These are phyloP conservation scores for Gossypium schwendimanii DNA, from an alignment of 441 rosid species.

Conservation along the genomic window DNA sequence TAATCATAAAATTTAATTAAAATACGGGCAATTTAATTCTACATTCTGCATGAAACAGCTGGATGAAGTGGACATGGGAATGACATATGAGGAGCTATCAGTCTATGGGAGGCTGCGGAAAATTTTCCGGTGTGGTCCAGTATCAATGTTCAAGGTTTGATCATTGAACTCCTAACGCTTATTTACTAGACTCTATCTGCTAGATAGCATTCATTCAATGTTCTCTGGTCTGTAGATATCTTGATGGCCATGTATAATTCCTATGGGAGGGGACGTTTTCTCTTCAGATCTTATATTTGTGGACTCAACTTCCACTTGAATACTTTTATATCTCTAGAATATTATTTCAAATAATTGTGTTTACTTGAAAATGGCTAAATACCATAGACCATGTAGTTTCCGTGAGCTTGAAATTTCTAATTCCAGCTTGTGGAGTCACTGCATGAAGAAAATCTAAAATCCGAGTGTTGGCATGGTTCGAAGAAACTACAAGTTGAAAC, in stretches of 20 bases:
- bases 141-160: conserved; percentile 77
- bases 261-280: background rate
- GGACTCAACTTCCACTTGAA: background rate
- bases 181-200: background rate
- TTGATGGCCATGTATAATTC: background rate
- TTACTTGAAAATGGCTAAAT: background rate
- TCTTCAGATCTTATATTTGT: background rate
- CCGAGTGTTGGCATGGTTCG: background rate
- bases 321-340: background rate
- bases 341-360: background rate
- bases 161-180: background rate
- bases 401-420: background rate
- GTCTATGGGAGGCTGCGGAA: conserved; percentile 84
- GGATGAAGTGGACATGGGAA: conserved; percentile 98
- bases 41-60: conserved; percentile 45
- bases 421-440: background rate
- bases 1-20: background rate
- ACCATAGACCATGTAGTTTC: background rate
- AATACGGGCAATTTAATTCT: background rate
- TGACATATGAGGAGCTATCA: conserved; percentile 96
- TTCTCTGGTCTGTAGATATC: background rate
- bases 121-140: conserved; percentile 90
- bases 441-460: background rate
- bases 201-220: background rate
- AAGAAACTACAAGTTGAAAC: background rate